These are phyloP conservation scores for Alternaria sp. DNA, from an alignment of 2,329 filamentous ascomycete genomes.

Conservation along the genomic window DNA sequence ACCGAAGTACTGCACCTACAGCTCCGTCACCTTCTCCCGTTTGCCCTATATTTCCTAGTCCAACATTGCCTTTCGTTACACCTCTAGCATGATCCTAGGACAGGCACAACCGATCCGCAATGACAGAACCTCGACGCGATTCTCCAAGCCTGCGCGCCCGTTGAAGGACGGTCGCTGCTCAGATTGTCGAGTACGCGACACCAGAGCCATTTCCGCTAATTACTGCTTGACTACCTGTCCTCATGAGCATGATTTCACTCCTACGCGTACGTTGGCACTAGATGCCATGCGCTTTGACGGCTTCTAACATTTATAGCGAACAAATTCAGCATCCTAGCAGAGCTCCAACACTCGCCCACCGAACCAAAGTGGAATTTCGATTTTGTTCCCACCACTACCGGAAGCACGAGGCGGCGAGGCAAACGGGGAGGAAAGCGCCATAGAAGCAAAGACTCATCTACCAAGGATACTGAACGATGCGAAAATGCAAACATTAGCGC, in stretches of 20 bases:
- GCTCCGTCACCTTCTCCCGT: constrained; percentile 10
- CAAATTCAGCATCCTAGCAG: constrained; percentile 35
- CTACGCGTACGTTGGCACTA: constrained; percentile 23
- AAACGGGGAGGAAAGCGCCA: constrained; percentile 27
- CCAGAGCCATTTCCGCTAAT: background rate
- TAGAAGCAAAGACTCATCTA: constrained; percentile 10
- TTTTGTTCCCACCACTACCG: constrained; percentile 14
- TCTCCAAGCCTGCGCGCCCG: constrained; percentile 5
- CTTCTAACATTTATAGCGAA: constrained; percentile 25
- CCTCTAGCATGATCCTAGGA: constrained; percentile 21
- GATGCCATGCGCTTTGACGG: background rate
- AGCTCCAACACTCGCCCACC: constrained; percentile 23
- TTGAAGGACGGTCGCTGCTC: constrained; percentile 13
- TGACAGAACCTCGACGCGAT: constrained; percentile 11
- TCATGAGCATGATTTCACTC: constrained; percentile 27
- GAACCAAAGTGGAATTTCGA: constrained; percentile 29
- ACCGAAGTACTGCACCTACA: background rate
- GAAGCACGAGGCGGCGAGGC: constrained; percentile 17
- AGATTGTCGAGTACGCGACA: constrained; percentile 15
- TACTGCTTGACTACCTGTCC: constrained; percentile 13
- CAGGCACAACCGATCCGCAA: constrained; percentile 15
- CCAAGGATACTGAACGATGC: background rate
- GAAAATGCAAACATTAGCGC: constrained; percentile 7
- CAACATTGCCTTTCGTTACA: constrained; percentile 12
- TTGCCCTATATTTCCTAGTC: constrained; percentile 12